These are phyloP conservation scores for Phytophthora multivora DNA, from an alignment of 352 stramenopile genomes.

Conservation along the genomic window DNA sequence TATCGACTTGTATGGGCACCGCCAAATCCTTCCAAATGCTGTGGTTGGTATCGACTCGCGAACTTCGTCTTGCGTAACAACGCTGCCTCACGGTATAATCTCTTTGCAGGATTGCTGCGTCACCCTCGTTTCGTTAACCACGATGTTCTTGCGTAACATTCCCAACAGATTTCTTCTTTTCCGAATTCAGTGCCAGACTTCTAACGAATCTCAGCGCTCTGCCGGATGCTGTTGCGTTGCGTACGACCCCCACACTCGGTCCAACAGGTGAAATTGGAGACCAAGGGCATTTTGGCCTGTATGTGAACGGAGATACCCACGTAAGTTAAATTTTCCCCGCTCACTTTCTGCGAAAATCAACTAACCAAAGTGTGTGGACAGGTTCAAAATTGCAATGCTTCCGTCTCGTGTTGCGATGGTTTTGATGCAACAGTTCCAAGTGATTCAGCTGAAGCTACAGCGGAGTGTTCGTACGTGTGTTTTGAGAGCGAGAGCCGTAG, in stretches of 20 bases:
- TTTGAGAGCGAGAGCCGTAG: slow-evolving; percentile 48
- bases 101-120: neutral
- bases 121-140: neutral
- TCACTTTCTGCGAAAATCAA: neutral
- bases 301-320: slow-evolving; percentile 88
- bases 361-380: slow-evolving; percentile 23
- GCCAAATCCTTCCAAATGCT: slow-evolving; percentile 46
- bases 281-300: slow-evolving; percentile 91
- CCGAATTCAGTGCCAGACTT: slow-evolving; percentile 66
- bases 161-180: slow-evolving; percentile 78
- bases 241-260: slow-evolving; percentile 65
- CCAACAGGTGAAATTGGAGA: slow-evolving; percentile 84
- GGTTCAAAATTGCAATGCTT: slow-evolving; percentile 92
- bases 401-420: slow-evolving; percentile 85
- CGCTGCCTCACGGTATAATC: slow-evolving; percentile 46
- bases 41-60: slow-evolving; percentile 58
- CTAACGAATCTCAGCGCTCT: slow-evolving; percentile 79
- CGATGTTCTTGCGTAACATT: neutral
- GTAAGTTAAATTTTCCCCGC: slow-evolving; percentile 20
- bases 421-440: slow-evolving; percentile 26
- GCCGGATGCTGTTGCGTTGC: slow-evolving; percentile 25
- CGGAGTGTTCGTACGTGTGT: slow-evolving; percentile 45
- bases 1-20: slow-evolving; percentile 90
- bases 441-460: slow-evolving; percentile 17
- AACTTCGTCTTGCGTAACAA: slow-evolving; percentile 52